Evolutionary conservation across 352 stramenopile genomes (phyloP), one percentile per base, ranked within the genome.

Genomic region (Phytophthora pistaciae): DNA sequence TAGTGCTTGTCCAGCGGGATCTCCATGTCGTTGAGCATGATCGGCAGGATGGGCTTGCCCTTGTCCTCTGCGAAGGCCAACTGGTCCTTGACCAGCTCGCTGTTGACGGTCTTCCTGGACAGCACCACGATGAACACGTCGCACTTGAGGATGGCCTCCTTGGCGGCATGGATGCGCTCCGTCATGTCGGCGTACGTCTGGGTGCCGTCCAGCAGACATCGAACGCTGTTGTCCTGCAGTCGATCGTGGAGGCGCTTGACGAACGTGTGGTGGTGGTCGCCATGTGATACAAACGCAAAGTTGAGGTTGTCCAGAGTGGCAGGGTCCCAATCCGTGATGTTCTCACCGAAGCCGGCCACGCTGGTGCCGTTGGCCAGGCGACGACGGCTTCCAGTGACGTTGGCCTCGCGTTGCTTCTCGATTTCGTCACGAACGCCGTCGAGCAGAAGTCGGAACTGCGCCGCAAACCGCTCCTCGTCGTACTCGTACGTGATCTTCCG

Each of bases 61-160:
- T 92, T 93, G 72, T 94, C 87, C 70, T 93, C 88, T 9, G 88
- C 88, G 56, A 94, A 94, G 55, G 87, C 87, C 20, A 94, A 70
- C 63, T 96, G 88, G 64, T 94, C 87, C 54, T 88, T 85, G 16
- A 96, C 79, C n/a, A 96, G 71, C 72, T 96, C 88, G 57, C 77
- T 92, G 57, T 75, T 70, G 46, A 78, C 74, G 3, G 82, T 92
- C 52, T 89, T 81, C 58, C 77, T 81, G 16, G 88, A 93, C 21
- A 96, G 64, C 29, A 96, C 77, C 3, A 93, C 85, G 44, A 93
- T 80, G 54, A 96, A 90, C 38, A 81, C 78, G 38, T 85, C 68
- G 68, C 88, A 96, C 65, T 91, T 87, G 62, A 92, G 78, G 50
- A 96, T 94, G 9, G 88, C 88, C 46, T 94, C 87, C 66, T 94